phyloP scores from a whole-genome alignment of 805 yeast genomes.

The Komagataella mondaviorum region DNA sequence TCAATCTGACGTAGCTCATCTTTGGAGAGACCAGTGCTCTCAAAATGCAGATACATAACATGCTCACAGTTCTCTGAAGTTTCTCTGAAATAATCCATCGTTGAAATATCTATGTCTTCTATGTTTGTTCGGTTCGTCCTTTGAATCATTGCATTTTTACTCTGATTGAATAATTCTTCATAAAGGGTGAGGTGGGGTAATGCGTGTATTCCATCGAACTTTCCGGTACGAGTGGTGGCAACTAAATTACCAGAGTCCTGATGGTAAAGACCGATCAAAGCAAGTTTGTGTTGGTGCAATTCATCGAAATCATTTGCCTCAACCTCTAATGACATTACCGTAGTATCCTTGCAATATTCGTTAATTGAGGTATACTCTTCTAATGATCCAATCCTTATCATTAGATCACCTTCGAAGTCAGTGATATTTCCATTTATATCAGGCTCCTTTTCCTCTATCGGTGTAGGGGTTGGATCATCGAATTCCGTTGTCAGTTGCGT shows the following conservation, averaged over 20 bases:
- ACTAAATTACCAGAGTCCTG: slow-evolving; percentile 52
- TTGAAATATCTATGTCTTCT: slow-evolving; percentile 23
- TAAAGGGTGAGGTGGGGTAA: slow-evolving; percentile 41
- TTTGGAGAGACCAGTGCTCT: slow-evolving; percentile 39
- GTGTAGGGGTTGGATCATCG: not conserved
- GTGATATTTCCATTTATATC: slow-evolving; percentile 11
- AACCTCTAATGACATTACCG: slow-evolving; percentile 18
- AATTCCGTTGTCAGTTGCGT: slow-evolving; percentile 2
- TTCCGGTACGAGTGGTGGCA: slow-evolving; percentile 46
- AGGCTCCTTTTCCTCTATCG: slow-evolving; percentile 9
- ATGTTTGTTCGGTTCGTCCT: slow-evolving; percentile 28
- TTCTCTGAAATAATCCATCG: slow-evolving; percentile 21
- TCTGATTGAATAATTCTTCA: slow-evolving; percentile 25
- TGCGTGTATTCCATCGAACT: slow-evolving; percentile 47
- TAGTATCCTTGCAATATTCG: slow-evolving; percentile 11
- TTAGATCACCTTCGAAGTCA: slow-evolving; percentile 7
- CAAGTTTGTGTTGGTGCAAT: slow-evolving; percentile 31
- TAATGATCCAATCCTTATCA: not conserved
- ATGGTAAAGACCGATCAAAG: slow-evolving; percentile 50
- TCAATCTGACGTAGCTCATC: slow-evolving; percentile 52
- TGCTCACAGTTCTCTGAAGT: slow-evolving; percentile 50
- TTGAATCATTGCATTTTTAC: slow-evolving; percentile 30
- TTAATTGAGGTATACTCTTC: not conserved
- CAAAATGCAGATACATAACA: slow-evolving; percentile 52
- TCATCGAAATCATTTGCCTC: slow-evolving; percentile 30